phyloP scores from a whole-genome alignment of 345 rosid genomes.

The Jatropha curcas region DNA sequence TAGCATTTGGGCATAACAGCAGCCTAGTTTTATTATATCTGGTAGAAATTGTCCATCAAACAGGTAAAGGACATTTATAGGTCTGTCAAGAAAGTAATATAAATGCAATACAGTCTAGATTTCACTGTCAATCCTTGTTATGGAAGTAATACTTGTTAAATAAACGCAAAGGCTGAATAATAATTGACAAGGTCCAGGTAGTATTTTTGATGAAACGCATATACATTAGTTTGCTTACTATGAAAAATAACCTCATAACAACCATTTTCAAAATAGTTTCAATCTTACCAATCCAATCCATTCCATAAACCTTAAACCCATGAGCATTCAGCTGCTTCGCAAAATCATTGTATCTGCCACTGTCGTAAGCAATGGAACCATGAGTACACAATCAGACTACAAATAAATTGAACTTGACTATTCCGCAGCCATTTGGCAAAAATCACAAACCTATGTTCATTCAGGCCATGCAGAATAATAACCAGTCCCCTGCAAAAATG shows the following conservation, averaged over 20 bases:
- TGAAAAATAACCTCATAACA: background rate
- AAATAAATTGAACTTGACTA: background rate
- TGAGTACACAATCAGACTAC: constrained; percentile 13
- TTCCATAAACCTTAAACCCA: constrained; percentile 34
- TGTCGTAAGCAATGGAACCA: constrained; percentile 9
- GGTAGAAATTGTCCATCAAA: background rate
- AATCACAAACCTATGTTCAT: constrained; percentile 35
- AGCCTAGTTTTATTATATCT: background rate
- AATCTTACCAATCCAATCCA: constrained; percentile 41
- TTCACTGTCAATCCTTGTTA: background rate
- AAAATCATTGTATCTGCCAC: constrained; percentile 31
- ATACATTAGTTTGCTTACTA: background rate
- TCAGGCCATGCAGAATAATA: constrained; percentile 34
- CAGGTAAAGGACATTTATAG: background rate
- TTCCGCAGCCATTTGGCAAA: background rate
- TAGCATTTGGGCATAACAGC: background rate
- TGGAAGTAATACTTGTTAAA: background rate
- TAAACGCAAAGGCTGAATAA: too few species aligned
- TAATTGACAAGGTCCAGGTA: background rate
- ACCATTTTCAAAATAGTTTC: background rate
- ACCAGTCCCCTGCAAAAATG: constrained; percentile 33
- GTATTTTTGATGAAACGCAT: background rate
- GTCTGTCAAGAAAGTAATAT: background rate
- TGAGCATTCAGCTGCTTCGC: constrained; percentile 29
- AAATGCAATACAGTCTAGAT: background rate